These are phyloP conservation scores for Mycena rosella DNA, from an alignment of 768 basidiomycete species.

Conservation along the genomic window DNA sequence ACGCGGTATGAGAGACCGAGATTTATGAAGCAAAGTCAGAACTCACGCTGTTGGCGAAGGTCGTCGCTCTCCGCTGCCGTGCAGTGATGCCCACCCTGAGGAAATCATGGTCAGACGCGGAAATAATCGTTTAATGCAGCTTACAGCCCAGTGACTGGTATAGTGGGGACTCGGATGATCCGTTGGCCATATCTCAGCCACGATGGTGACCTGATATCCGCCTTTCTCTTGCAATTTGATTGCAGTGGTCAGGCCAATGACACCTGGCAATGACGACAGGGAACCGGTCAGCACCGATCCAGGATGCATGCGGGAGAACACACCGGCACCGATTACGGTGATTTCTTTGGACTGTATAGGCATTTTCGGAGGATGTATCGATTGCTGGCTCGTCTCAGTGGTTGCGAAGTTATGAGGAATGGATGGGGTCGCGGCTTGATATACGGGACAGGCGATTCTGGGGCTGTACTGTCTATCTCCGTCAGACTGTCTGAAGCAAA, in stretches of 20 bases:
- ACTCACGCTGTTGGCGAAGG: slow-evolving; percentile 21
- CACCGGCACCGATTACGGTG: slow-evolving; percentile 21
- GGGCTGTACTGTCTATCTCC: no score
- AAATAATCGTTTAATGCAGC: slow-evolving; percentile 22
- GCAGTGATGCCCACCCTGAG: slow-evolving; percentile 73
- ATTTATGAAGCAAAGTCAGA: not conserved
- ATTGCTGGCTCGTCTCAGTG: no score
- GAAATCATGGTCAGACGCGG: not conserved
- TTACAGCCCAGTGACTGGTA: slow-evolving; percentile 70
- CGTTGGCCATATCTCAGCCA: slow-evolving; percentile 65
- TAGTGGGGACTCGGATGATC: slow-evolving; percentile 64
- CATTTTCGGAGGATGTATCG: no score
- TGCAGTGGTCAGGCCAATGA: slow-evolving; percentile 68
- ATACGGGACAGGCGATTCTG: no score
- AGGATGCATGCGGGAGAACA: not conserved
- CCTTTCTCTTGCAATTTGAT: slow-evolving; percentile 62
- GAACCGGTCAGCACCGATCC: not conserved
- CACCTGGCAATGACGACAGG: slow-evolving; percentile 57
- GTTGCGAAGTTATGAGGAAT: no score
- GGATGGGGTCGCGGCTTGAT: no score
- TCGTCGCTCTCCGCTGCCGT: slow-evolving; percentile 29
- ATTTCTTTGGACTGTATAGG: slow-evolving; percentile 1
- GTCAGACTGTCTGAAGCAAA: no score
- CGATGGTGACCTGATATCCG: slow-evolving; percentile 60
- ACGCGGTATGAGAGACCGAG: not conserved